A percentile compares a stretch with the other conserved stretches of the same genome.
Conservation (phyloP, 441 rosid genomes). For the Euphorbia neoarborescens region DNA sequence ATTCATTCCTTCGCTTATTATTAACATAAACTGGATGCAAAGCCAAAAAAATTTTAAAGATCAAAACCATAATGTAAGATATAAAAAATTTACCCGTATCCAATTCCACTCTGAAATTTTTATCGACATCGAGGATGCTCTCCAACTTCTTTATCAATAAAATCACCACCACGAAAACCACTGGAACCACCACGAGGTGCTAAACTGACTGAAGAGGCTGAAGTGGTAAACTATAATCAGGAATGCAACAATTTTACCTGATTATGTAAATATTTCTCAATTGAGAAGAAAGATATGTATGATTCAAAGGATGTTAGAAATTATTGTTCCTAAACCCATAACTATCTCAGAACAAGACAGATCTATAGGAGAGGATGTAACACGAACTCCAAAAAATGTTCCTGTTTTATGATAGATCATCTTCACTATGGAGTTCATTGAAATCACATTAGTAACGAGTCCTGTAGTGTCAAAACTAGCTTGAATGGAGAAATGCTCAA, state of each 20-base stretch:
- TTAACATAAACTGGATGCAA: neutral
- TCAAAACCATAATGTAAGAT: neutral
- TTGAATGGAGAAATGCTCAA: slow-evolving; percentile 69
- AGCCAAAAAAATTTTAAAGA: neutral
- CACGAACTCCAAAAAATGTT: slow-evolving; percentile 90
- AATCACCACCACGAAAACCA: slow-evolving; percentile 58
- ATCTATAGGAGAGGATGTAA: slow-evolving; percentile 64
- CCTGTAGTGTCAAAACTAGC: slow-evolving; percentile 88
- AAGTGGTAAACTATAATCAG: too few relatives aligned
- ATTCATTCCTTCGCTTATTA: slow-evolving; percentile 38
- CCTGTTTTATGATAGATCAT: slow-evolving; percentile 72
- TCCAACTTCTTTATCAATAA: slow-evolving; percentile 42
- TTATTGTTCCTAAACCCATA: slow-evolving; percentile 74
- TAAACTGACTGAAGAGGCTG: too few relatives aligned
- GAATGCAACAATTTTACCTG: slow-evolving; percentile 8
- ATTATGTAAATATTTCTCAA: neutral
- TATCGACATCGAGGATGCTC: slow-evolving; percentile 50
- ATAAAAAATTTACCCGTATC: slow-evolving; percentile 48
- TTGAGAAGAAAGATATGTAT: neutral
- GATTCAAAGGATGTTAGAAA: neutral
- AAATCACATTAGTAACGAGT: slow-evolving; percentile 80
- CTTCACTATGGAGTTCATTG: slow-evolving; percentile 62
- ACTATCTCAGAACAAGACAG: slow-evolving; percentile 53
- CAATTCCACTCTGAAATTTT: slow-evolving; percentile 78
- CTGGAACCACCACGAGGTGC: slow-evolving; percentile 54